Conservation (phyloP, 768 basidiomycete species). For the Lepiota venenata region DNA sequence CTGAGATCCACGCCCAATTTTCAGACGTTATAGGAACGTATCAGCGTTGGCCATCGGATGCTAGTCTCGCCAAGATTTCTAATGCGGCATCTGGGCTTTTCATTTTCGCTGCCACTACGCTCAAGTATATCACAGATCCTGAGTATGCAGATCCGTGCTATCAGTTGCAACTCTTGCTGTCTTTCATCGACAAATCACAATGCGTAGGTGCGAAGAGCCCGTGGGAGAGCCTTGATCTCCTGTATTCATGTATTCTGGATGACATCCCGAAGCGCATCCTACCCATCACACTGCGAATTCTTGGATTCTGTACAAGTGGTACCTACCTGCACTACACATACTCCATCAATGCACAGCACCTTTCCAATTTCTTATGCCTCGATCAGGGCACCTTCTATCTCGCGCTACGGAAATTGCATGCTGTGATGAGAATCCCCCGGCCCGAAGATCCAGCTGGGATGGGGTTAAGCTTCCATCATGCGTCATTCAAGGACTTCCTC, state of each 20-base stretch:
- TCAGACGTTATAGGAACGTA: not conserved
- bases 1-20: not conserved
- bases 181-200: not conserved
- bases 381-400: not conserved
- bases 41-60: not conserved
- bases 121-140: not conserved
- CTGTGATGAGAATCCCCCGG: too few species aligned
- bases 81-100: not conserved
- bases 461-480: not conserved
- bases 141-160: not conserved
- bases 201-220: not conserved
- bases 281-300: not conserved
- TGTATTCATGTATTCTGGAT: not conserved
- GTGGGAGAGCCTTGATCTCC: not conserved
- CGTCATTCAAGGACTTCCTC: constrained; percentile 1
- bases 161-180: not conserved
- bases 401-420: not conserved
- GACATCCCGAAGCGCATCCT: not conserved
- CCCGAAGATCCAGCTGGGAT: too few species aligned
- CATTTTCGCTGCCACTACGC: not conserved
- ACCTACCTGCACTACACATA: too few species aligned
- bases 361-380: not conserved
- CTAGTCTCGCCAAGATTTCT: not conserved
- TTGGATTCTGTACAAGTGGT: not conserved
- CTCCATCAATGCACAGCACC: not conserved